Percentiles rank a stretch among this genome's conserved stretches.
These are phyloP conservation scores for Thraustochytrium striatum DNA, from an alignment of 352 stramenopile species.

Conservation along the genomic window DNA sequence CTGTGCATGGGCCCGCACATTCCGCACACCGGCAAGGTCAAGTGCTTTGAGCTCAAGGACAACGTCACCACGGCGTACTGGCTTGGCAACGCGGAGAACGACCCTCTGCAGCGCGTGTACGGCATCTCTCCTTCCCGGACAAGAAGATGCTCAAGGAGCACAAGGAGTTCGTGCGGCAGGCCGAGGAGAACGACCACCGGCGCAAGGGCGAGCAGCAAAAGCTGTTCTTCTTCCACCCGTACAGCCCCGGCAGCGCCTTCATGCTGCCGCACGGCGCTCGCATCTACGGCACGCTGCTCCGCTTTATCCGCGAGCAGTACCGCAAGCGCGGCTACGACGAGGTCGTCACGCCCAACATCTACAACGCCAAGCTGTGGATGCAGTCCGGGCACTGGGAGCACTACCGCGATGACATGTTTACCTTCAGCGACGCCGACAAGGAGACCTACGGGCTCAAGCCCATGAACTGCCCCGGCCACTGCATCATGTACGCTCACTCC, in stretches of 20 bases:
- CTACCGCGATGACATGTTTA: slow-evolving; percentile 99
- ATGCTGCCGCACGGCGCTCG: slow-evolving; percentile 94
- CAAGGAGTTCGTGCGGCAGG: slow-evolving; percentile 90
- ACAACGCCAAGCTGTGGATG: slow-evolving; percentile 96
- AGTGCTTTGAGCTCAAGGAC: slow-evolving; percentile 89
- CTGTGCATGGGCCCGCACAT: slow-evolving; percentile 95
- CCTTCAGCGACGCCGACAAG: slow-evolving; percentile 91
- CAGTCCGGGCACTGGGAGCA: slow-evolving; percentile 90
- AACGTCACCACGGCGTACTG: slow-evolving; percentile 91
- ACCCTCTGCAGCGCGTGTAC: slow-evolving; percentile 93
- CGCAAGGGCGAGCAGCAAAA: slow-evolving; percentile 88
- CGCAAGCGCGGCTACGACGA: slow-evolving; percentile 82
- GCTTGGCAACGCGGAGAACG: slow-evolving; percentile 92
- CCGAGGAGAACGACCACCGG: slow-evolving; percentile 93
- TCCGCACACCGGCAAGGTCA: slow-evolving; percentile 89
- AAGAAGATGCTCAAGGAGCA: slow-evolving; percentile 96
- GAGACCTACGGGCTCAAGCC: slow-evolving; percentile 92
- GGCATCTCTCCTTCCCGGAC: slow-evolving; percentile 95
- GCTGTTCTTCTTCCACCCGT: slow-evolving; percentile 89
- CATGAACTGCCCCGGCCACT: slow-evolving; percentile 99
- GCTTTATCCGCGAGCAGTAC: slow-evolving; percentile 89
- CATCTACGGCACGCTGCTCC: slow-evolving; percentile 97
- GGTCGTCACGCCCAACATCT: slow-evolving; percentile 96
- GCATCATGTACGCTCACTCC: slow-evolving; percentile 89
- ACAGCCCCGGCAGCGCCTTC: slow-evolving; percentile 93